Percentiles rank a stretch among this genome's conserved stretches.
These are phyloP conservation scores for Penicillium sp. DNA, from an alignment of 2,329 filamentous ascomycete genomes.

Conservation along the genomic window DNA sequence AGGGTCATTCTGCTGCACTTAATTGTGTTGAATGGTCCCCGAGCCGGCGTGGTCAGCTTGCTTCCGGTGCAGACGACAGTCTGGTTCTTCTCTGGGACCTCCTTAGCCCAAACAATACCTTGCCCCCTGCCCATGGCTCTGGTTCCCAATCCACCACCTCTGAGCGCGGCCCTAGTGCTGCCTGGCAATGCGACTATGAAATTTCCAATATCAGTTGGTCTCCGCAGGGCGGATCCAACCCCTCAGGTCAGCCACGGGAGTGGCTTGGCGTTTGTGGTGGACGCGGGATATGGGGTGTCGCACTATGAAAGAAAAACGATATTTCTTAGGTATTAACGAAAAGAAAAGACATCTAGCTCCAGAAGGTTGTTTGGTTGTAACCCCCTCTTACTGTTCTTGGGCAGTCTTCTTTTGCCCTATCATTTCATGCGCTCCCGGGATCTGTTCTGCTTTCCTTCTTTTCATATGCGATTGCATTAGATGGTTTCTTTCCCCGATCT, in stretches of 20 bases:
- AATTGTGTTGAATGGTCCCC: slow-evolving; percentile 98
- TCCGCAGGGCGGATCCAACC: slow-evolving; percentile 40
- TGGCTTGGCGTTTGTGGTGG: slow-evolving; percentile 50
- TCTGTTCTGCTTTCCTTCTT: slow-evolving; percentile 4
- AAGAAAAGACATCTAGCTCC: slow-evolving; percentile 12
- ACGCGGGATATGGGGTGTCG: slow-evolving; percentile 47
- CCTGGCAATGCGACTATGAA: slow-evolving; percentile 50
- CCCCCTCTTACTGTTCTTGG: slow-evolving; percentile 2
- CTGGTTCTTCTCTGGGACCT: slow-evolving; percentile 94
- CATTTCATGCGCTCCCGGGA: neutral
- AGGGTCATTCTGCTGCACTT: slow-evolving; percentile 79
- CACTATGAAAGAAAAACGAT: slow-evolving; percentile 29
- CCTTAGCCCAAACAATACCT: slow-evolving; percentile 64
- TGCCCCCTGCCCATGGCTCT: slow-evolving; percentile 34
- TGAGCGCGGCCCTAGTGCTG: slow-evolving; percentile 47
- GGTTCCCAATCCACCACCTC: slow-evolving; percentile 32
- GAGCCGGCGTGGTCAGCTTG: slow-evolving; percentile 78
- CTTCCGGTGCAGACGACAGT: slow-evolving; percentile 88
- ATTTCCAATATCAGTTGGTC: slow-evolving; percentile 51
- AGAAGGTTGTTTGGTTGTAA: slow-evolving; percentile 6
- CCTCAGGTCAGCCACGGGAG: slow-evolving; percentile 35
- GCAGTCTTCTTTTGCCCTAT: slow-evolving; percentile 4
- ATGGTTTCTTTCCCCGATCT: slow-evolving; percentile 13
- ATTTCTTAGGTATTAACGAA: neutral
- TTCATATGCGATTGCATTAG: slow-evolving; percentile 21